Conservation (phyloP, 2,329 filamentous ascomycete species). For the Hypoxylon sp. region DNA sequence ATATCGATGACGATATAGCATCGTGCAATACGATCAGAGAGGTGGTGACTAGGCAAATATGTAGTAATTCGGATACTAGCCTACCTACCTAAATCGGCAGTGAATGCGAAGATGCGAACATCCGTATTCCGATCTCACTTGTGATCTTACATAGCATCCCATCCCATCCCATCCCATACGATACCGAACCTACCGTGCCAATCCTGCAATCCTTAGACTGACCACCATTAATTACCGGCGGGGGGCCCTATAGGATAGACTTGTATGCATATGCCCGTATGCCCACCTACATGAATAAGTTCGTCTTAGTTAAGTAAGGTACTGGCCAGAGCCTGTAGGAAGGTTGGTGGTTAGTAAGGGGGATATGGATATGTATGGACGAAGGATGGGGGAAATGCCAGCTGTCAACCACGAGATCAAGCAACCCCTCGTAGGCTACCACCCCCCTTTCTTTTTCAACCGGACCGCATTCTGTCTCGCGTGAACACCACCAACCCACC, state of each 20-base stretch:
- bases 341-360: conserved; percentile 5
- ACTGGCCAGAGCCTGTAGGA: not conserved
- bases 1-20: conserved; percentile 4
- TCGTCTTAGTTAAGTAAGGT: conserved; percentile 38
- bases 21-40: conserved; percentile 1
- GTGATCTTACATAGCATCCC: conserved; percentile 40
- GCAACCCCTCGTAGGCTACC: conserved; percentile 28
- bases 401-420: conserved; percentile 45
- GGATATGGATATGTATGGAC: conserved; percentile 17
- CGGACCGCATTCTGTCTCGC: conserved; percentile 41
- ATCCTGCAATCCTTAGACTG: conserved; percentile 16
- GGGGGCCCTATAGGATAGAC: conserved; percentile 16
- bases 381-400: conserved; percentile 34
- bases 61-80: conserved; percentile 3
- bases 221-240: conserved; percentile 2
- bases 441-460: conserved; percentile 29
- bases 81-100: conserved; percentile 14
- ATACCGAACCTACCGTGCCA: conserved; percentile 22
- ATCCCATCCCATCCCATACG: conserved; percentile 4
- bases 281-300: conserved; percentile 26
- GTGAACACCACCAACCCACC: conserved; percentile 38
- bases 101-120: conserved; percentile 36
- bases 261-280: conserved; percentile 16
- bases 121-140: conserved; percentile 44
- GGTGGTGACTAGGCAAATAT: conserved; percentile 6